Conservation (phyloP, 2,329 filamentous ascomycete genomes). For the Fusarium sp. region DNA sequence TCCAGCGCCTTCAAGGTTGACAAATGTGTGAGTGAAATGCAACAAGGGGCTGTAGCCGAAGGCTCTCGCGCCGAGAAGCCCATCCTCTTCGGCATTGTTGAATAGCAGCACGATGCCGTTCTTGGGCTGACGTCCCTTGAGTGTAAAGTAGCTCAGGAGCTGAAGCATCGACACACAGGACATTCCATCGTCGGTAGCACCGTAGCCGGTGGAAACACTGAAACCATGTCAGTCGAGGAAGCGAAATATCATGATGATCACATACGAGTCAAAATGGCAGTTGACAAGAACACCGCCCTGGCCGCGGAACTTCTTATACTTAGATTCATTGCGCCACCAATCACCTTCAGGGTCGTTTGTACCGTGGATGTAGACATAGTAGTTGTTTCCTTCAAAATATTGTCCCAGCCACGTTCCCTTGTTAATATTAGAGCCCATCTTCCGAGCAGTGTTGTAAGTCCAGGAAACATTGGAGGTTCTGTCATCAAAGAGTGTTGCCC, state of each 20-base stretch:
- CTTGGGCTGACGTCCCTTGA: slow-evolving; percentile 76
- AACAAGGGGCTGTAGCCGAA: slow-evolving; percentile 87
- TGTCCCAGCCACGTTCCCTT: slow-evolving; percentile 61
- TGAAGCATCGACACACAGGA: slow-evolving; percentile 90
- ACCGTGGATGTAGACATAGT: slow-evolving; percentile 91
- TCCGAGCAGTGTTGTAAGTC: slow-evolving; percentile 45
- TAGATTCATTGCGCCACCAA: slow-evolving; percentile 74
- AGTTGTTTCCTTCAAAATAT: slow-evolving; percentile 94
- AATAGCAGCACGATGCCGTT: slow-evolving; percentile 86
- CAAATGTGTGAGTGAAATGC: slow-evolving; percentile 84
- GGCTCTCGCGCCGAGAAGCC: slow-evolving; percentile 85
- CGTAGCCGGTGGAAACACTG: slow-evolving; percentile 92
- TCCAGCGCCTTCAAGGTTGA: slow-evolving; percentile 95
- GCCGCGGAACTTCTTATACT: slow-evolving; percentile 62
- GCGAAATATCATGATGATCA: too few species aligned
- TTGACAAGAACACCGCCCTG: slow-evolving; percentile 90
- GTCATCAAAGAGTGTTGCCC: slow-evolving; percentile 82
- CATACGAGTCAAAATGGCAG: slow-evolving; percentile 94
- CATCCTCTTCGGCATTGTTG: slow-evolving; percentile 98
- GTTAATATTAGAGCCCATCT: slow-evolving; percentile 35
- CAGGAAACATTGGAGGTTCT: slow-evolving; percentile 82
- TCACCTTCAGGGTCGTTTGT: slow-evolving; percentile 77
- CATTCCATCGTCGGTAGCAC: slow-evolving; percentile 94
- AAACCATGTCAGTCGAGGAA: too few species aligned
- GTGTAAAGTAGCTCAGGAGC: slow-evolving; percentile 87